Conservation (phyloP, 495 filamentous ascomycete genomes). For the Lasiosphaeria hispida region DNA sequence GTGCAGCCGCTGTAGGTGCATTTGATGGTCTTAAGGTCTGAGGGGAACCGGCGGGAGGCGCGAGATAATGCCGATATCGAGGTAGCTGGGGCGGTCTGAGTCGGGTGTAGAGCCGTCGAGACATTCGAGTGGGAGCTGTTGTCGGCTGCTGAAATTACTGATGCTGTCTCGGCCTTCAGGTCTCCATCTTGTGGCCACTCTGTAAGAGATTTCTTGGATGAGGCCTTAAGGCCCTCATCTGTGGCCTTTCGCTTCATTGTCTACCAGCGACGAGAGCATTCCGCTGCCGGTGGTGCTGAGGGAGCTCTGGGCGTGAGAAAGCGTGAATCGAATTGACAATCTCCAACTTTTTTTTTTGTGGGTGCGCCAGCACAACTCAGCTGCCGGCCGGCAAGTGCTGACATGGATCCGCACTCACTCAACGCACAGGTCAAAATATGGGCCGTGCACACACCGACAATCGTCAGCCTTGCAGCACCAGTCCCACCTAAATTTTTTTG, state of each 20-base stretch:
- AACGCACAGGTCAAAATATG: not conserved
- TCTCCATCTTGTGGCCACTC: constrained; percentile 2
- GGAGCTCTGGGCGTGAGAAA: not conserved
- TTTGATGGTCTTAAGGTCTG: constrained; percentile 67
- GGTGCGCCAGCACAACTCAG: not conserved
- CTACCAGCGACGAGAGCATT: not conserved
- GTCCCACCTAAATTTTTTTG: constrained; percentile 34
- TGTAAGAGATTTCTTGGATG: constrained; percentile 8
- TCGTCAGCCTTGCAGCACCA: constrained; percentile 15
- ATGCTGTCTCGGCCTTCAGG: constrained; percentile 16
- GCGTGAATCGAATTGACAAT: not conserved
- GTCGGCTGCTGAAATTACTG: constrained; percentile 13
- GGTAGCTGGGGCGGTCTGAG: constrained; percentile 24
- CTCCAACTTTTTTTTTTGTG: constrained; percentile 6
- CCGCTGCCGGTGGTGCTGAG: not conserved
- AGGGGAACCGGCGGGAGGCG: constrained; percentile 59
- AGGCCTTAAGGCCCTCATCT: constrained; percentile 8
- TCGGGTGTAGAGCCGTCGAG: constrained; percentile 8
- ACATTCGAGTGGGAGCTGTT: constrained; percentile 3
- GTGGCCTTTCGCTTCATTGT: constrained; percentile 15
- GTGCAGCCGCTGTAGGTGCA: constrained; percentile 69
- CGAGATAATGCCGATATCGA: constrained; percentile 50
- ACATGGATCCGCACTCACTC: not conserved
- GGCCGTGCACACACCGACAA: not conserved
- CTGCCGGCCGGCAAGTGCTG: constrained; percentile 18